These are phyloP conservation scores for Boletus huronensis DNA, from an alignment of 768 basidiomycete genomes.

Conservation along the genomic window DNA sequence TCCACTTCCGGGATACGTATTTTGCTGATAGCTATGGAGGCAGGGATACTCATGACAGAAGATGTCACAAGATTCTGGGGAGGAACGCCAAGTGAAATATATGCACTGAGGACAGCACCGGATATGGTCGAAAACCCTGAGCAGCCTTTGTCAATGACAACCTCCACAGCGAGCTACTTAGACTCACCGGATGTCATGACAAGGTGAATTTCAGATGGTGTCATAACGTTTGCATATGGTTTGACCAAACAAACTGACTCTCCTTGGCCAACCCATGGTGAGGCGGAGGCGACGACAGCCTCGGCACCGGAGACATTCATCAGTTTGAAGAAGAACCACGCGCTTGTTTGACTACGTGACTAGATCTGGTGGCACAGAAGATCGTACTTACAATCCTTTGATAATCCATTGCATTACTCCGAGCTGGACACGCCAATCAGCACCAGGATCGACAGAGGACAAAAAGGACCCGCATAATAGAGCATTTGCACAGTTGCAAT, in stretches of 20 bases:
- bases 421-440: slow-evolving; percentile 33
- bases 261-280: slow-evolving; percentile 92
- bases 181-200: slow-evolving; percentile 77
- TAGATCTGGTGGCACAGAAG: background rate
- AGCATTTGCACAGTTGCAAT: slow-evolving; percentile 90
- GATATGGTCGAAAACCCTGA: slow-evolving; percentile 85
- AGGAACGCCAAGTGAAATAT: slow-evolving; percentile 76
- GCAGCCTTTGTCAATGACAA: slow-evolving; percentile 1
- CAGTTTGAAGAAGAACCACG: slow-evolving; percentile 91
- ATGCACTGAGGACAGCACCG: slow-evolving; percentile 83
- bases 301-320: slow-evolving; percentile 94
- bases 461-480: slow-evolving; percentile 53
- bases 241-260: slow-evolving; percentile 84
- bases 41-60: slow-evolving; percentile 93
- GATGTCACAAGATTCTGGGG: slow-evolving; percentile 80
- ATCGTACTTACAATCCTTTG: slow-evolving; percentile 62
- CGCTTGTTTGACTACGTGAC: slow-evolving; percentile 39
- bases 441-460: background rate
- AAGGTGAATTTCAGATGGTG: slow-evolving; percentile 79
- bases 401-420: slow-evolving; percentile 96
- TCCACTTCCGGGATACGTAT: slow-evolving; percentile 81
- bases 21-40: slow-evolving; percentile 90
- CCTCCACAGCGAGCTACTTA: background rate
- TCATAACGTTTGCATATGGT: slow-evolving; percentile 84
- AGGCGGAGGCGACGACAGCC: slow-evolving; percentile 87